These are phyloP conservation scores for Glarea lozoyensis DNA, from an alignment of 495 filamentous ascomycete species.

Conservation along the genomic window DNA sequence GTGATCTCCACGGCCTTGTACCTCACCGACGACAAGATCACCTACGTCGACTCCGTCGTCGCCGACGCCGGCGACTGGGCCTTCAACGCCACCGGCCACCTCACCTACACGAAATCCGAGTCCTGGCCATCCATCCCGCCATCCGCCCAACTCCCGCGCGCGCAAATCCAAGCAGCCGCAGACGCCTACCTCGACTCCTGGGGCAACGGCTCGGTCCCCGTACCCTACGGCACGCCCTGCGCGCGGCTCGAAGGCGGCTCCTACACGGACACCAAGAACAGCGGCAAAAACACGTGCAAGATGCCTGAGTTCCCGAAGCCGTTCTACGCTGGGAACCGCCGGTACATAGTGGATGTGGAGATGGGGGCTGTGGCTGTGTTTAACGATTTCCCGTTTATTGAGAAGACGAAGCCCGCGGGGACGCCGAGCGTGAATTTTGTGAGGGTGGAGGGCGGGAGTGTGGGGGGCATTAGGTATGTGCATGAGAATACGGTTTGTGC, in stretches of 20 bases:
- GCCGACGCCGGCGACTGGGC: constrained; percentile 19
- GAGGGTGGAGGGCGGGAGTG: constrained; percentile 27
- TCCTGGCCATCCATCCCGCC: constrained; percentile 31
- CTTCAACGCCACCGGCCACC: constrained; percentile 22
- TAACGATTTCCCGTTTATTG: constrained; percentile 30
- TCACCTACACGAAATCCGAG: constrained; percentile 27
- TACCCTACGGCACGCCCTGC: constrained; percentile 38
- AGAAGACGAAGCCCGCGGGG: constrained; percentile 23
- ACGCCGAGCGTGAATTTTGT: constrained; percentile 29
- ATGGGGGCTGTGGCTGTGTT: constrained; percentile 34
- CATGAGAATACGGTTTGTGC: constrained; percentile 30
- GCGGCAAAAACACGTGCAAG: constrained; percentile 27
- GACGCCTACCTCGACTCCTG: constrained; percentile 39
- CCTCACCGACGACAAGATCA: constrained; percentile 21
- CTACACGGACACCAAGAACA: constrained; percentile 24
- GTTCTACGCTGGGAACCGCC: constrained; percentile 25
- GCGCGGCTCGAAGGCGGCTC: constrained; percentile 37
- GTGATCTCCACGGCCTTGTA: constrained; percentile 26
- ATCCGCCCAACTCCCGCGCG: constrained; percentile 26
- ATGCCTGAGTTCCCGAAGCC: constrained; percentile 26
- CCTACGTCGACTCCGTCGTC: constrained; percentile 18
- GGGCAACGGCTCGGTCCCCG: constrained; percentile 28
- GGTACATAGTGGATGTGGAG: constrained; percentile 37
- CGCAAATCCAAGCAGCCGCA: constrained; percentile 33
- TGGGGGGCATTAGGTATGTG: constrained; percentile 30